Percentiles rank a stretch among this genome's conserved stretches.
These are phyloP conservation scores for Pseudocercospora musae DNA, from an alignment of 2,329 filamentous ascomycete genomes.

Conservation along the genomic window DNA sequence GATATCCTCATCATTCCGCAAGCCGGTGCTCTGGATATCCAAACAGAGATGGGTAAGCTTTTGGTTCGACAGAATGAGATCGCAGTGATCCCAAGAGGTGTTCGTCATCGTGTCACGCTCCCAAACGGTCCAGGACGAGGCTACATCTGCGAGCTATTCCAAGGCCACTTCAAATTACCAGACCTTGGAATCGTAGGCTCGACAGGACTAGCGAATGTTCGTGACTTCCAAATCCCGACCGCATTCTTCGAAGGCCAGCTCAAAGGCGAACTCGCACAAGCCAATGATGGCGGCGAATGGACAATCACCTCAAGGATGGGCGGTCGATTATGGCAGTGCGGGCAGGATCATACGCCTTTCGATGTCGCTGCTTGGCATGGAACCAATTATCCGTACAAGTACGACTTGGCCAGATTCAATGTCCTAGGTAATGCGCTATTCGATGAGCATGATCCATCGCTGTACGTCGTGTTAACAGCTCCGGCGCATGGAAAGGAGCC, in stretches of 20 bases:
- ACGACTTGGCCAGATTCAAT: constrained; percentile 55
- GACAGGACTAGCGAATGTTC: constrained; percentile 60
- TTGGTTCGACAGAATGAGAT: constrained; percentile 64
- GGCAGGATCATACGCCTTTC: constrained; percentile 62
- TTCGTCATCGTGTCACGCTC: constrained; percentile 57
- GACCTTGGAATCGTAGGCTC: constrained; percentile 63
- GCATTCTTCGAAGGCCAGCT: constrained; percentile 49
- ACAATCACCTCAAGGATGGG: constrained; percentile 10
- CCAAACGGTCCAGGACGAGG: constrained; percentile 58
- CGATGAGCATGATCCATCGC: constrained; percentile 63
- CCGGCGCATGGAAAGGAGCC: constrained; percentile 47
- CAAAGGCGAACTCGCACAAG: not conserved
- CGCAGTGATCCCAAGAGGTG: constrained; percentile 59
- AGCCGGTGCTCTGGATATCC: constrained; percentile 60
- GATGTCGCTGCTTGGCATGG: constrained; percentile 69
- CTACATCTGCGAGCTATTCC: constrained; percentile 64
- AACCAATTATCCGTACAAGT: constrained; percentile 58
- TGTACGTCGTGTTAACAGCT: constrained; percentile 63
- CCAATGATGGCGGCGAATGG: constrained; percentile 11
- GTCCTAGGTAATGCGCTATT: constrained; percentile 54
- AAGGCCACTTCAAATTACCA: constrained; percentile 60
- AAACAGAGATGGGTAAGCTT: constrained; percentile 62
- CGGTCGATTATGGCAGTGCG: constrained; percentile 15
- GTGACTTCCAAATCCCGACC: constrained; percentile 61
- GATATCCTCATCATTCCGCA: constrained; percentile 64